Evolutionary conservation across 495 filamentous ascomycete genomes (phyloP).

Genomic region (Hyaloscypha hepaticicola): DNA sequence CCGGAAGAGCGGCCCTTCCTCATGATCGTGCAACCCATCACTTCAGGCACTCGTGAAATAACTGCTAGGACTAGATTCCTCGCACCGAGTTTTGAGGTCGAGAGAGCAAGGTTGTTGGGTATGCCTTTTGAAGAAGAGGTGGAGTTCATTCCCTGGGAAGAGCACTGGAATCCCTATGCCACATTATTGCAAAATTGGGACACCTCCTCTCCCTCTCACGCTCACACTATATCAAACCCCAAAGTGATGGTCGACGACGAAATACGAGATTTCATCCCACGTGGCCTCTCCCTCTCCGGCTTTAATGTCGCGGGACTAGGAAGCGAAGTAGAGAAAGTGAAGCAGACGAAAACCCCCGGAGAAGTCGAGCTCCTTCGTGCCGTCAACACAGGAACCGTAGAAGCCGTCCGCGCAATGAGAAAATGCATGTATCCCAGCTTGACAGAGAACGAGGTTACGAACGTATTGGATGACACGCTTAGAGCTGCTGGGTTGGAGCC

Average conservation of each 20-base stretch:
- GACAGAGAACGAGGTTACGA: slow-evolving; percentile 50
- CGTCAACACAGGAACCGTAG: slow-evolving; percentile 57
- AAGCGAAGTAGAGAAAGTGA: slow-evolving; percentile 48
- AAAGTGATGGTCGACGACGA: slow-evolving; percentile 57
- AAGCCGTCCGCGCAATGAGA: slow-evolving; percentile 52
- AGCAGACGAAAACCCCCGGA: slow-evolving; percentile 48
- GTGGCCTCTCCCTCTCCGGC: slow-evolving; percentile 45
- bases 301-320: slow-evolving; percentile 48
- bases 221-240: slow-evolving; percentile 25
- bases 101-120: slow-evolving; percentile 47
- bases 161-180: slow-evolving; percentile 56
- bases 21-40: slow-evolving; percentile 48
- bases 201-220: neutral
- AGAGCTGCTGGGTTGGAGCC: slow-evolving; percentile 46
- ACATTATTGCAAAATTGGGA: slow-evolving; percentile 41
- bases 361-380: slow-evolving; percentile 53
- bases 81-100: slow-evolving; percentile 53
- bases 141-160: slow-evolving; percentile 52
- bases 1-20: slow-evolving; percentile 58
- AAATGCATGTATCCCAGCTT: slow-evolving; percentile 50
- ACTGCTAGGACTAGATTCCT: slow-evolving; percentile 50
- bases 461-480: slow-evolving; percentile 48
- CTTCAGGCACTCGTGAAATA: slow-evolving; percentile 35
- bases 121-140: slow-evolving; percentile 48
- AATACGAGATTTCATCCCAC: slow-evolving; percentile 54